Evolutionary conservation across 75 land plant species (phyloP).

Genomic region (Pinus tabuliformis): DNA sequence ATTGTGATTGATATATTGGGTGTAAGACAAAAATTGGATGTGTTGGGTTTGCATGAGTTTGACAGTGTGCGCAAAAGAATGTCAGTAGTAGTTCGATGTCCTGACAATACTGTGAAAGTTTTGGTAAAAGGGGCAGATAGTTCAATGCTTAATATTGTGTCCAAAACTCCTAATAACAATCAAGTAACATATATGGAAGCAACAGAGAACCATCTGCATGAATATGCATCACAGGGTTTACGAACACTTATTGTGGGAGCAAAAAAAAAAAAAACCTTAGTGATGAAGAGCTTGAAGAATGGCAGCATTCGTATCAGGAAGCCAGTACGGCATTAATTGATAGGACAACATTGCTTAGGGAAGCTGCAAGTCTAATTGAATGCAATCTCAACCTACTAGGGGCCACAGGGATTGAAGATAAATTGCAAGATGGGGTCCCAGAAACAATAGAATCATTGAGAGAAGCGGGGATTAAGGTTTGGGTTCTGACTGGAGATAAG

Average conservation of each 20-base stretch:
- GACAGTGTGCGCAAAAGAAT: conserved; percentile 84
- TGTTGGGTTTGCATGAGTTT: conserved; percentile 85
- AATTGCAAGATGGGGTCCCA: conserved; percentile 87
- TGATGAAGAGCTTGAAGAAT: conserved; percentile 47
- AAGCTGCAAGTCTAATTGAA: conserved; percentile 63
- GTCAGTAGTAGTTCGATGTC: conserved; percentile 76
- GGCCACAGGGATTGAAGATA: conserved; percentile 88
- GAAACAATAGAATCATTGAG: conserved; percentile 85
- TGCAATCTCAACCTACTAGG: conserved; percentile 56
- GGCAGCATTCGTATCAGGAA: conserved; percentile 61
- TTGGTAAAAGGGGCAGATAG: conserved; percentile 88
- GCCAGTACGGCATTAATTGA: conserved; percentile 77
- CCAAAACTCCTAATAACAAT: neutral
- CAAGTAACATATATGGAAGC: neutral
- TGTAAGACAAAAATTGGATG: conserved; percentile 59
- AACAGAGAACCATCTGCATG: conserved; percentile 58
- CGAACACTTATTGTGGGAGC: conserved; percentile 80
- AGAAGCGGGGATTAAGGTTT: conserved; percentile 84
- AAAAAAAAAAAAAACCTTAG: conserved; percentile 66
- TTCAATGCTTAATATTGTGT: conserved; percentile 55
- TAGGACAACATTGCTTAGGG: conserved; percentile 54
- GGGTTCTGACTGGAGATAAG: conserved; percentile 94
- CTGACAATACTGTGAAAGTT: conserved; percentile 63
- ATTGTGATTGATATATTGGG: conserved; percentile 77
- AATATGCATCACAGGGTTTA: conserved; percentile 71